Evolutionary conservation across 768 basidiomycete genomes (phyloP).

Genomic region (Lactarius tabidus): DNA sequence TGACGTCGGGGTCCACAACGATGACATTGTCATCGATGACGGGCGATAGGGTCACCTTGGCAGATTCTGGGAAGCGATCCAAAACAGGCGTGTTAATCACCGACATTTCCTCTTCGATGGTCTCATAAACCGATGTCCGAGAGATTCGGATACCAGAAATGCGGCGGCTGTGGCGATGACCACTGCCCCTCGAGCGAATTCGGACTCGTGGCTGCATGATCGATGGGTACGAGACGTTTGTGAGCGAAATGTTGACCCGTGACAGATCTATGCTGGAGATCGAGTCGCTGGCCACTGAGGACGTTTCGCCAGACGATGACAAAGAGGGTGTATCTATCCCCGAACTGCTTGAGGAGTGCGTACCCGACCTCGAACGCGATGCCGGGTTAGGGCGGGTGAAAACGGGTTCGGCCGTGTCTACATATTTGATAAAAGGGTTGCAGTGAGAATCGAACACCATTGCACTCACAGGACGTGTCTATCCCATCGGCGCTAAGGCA

Average conservation of each 20-base stretch:
- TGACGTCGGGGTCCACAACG: conserved; percentile 51
- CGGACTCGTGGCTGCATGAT: conserved; percentile 43
- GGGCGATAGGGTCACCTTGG: conserved; percentile 10
- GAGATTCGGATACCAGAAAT: conserved; percentile 61
- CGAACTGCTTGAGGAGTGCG: conserved; percentile 57
- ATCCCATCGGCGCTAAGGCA: conserved; percentile 64
- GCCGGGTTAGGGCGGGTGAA: conserved; percentile 57
- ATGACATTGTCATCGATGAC: conserved; percentile 34
- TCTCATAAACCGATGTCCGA: conserved; percentile 70
- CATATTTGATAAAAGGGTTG: conserved; percentile 22
- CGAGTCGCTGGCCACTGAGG: conserved; percentile 65
- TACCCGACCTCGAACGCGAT: conserved; percentile 60
- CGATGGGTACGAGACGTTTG: conserved; percentile 49
- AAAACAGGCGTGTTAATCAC: conserved; percentile 31
- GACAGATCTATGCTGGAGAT: conserved; percentile 67
- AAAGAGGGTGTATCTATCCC: conserved; percentile 70
- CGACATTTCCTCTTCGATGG: conserved; percentile 67
- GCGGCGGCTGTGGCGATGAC: conserved; percentile 56
- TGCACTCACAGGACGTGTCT: conserved; percentile 47
- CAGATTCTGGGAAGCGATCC: conserved; percentile 9
- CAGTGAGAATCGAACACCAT: conserved; percentile 30
- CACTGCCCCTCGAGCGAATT: conserved; percentile 54
- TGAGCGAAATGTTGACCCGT: conserved; percentile 52
- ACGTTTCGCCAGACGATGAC: conserved; percentile 57
- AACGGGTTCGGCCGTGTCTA: conserved; percentile 44